Evolutionary conservation across 768 basidiomycete species (phyloP), one percentile per base, ranked within the genome.

Genomic region (Coprinopsis sp.): DNA sequence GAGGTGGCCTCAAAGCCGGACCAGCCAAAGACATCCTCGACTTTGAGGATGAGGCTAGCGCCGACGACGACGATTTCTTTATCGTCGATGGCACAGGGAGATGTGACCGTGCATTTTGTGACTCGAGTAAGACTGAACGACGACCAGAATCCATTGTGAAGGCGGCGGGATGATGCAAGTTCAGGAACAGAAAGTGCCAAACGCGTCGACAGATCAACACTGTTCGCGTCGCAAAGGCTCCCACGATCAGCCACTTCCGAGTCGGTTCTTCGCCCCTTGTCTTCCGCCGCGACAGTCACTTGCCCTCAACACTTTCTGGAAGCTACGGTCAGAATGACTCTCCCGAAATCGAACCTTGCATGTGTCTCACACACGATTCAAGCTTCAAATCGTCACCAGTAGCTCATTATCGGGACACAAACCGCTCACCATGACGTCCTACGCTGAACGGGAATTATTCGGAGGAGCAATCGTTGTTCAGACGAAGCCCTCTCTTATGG

Each of bases 391-490:
- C 34, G 19, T 18, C 34, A 18, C 34, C 34, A 10, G 7, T 37
- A 11, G 7, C 18, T 37, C 16, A 6, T 37, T 37, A 37, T 8
- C 34, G 7, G 12, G 12, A 10, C 34, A 18, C 14, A 29, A 43
- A 33, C 6, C 5, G 24, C 25, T 21, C 3, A 16, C n/a, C 1
- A 47, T 47, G 46, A 11, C 46, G 37, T 46, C 51, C 25, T 54
- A 51, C 51, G 43, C 61, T 29, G 58, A 54, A 16, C 71, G 76
- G 52, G 62, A 74, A 5, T 77, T 99, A 0, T 99, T 93, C 64
- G 95, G 91, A 3, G 93, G 91, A 11, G 91, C 89, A 11, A 91
- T 99, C 49, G 75, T 70, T 5, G 74, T 79, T 7, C 56, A 68
- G 22, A 66, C 88, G 1, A 84, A 85, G 2, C 18, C 53, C 1